Evolutionary conservation across 768 basidiomycete genomes (phyloP).

Genomic region (Cystobasidium onofrii): DNA sequence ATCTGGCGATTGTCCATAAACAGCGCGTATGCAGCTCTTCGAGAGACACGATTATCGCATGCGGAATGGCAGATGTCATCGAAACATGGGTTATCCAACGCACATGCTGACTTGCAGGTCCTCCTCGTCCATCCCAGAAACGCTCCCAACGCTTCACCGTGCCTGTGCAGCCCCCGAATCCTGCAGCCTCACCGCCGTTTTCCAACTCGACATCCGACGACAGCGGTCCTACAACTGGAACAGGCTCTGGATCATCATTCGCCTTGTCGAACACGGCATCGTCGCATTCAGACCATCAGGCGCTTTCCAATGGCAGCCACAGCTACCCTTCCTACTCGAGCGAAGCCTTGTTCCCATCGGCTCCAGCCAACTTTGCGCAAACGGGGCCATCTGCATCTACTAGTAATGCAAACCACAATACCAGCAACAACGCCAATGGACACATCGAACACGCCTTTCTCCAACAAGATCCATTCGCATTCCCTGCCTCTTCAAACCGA

Average conservation of each 20-base stretch:
- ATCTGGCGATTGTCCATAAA: neutral
- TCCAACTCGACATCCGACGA: constrained; percentile 13
- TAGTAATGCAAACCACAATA: neutral
- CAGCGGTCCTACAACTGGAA: neutral
- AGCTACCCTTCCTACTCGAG: neutral
- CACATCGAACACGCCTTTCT: constrained; percentile 9
- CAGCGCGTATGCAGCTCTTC: neutral
- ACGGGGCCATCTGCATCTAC: neutral
- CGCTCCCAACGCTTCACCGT: constrained; percentile 41
- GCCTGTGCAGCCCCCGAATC: constrained; percentile 28
- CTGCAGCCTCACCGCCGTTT: constrained; percentile 25
- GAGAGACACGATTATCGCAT: neutral
- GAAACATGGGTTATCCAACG: too few relatives aligned
- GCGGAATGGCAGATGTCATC: neutral
- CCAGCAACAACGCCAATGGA: neutral
- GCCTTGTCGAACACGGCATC: neutral
- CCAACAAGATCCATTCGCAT: constrained; percentile 27
- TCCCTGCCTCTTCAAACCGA: neutral
- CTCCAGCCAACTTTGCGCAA: constrained; percentile 12
- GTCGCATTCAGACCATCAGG: neutral
- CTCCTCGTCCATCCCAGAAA: too few relatives aligned
- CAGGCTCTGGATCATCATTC: neutral
- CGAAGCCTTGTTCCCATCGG: neutral
- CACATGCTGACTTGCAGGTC: too few relatives aligned
- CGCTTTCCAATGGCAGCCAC: neutral